Base-by-base conservation (phyloP, 202 grass and related monocot genomes). In the Bolboschoenoplectus hybrid region DNA sequence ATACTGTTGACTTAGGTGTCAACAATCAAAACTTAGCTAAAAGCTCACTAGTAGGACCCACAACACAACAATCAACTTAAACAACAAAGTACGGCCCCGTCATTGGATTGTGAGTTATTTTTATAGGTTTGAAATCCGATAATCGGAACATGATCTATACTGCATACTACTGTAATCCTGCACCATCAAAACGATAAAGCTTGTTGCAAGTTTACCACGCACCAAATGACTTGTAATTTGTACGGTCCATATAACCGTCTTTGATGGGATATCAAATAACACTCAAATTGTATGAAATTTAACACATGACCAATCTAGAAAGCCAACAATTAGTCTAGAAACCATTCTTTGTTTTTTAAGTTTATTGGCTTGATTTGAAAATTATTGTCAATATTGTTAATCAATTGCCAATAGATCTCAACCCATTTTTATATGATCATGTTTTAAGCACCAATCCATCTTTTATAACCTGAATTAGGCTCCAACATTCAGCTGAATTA, bases 101-200 rank as follows among this genome's bases (percentile, higher is more conserved):
- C 38, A 41, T 69, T 69, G 66, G 66, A 67, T 69, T 43, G 32
- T 67, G 34, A 13, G 63, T 39, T 12, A 66, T 6, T 12, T 38
- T 39, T 20, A 67, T 67, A 5, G 34, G 19, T 11, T 36, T 67
- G 36, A 39, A 1, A 67, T 67, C 65, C 4, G 6, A 1, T 3
- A 39, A 67, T 7, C 12, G 36, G 36, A 67, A 63, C 0, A 1
- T 39, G 36, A 67, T 67, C 8, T 10, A 66, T 62, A 63, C 60
- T 63, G 19, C 60, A 63, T 63, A 63, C 19, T 63, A 63, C 32
- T 63, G n/a, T 63, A 63, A 63, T 65, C 63, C 10, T 36, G 65
- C 36, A 40, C 4, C 65, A 38, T 16, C 1, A 67, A 67, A 67
- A 67, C 16, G 11, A 67, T 67, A 67, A 67, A 5, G 8, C 60